A percentile compares a stretch with the other conserved stretches of the same genome.
Conservation (phyloP, 2,329 filamentous ascomycete genomes). For the Neonectria coccinea region DNA sequence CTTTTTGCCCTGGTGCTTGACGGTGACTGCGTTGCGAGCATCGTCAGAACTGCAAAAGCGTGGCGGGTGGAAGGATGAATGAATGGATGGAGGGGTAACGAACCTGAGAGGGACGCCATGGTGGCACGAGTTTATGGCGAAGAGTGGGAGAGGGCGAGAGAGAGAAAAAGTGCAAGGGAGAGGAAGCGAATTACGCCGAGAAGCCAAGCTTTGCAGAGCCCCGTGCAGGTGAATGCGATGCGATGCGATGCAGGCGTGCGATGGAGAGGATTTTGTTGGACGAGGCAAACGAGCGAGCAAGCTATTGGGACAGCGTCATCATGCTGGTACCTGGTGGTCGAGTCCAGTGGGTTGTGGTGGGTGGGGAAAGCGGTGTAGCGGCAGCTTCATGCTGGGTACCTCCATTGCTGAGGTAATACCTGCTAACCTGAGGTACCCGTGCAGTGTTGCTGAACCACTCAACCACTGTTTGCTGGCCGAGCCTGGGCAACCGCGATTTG, state of each 20-base stretch:
- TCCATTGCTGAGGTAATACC: background rate
- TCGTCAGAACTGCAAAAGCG: constrained; percentile 33
- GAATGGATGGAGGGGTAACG: constrained; percentile 43
- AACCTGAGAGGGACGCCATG: constrained; percentile 69
- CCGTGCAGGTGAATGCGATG: constrained; percentile 19
- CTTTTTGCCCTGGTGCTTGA: constrained; percentile 96
- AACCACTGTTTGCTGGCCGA: background rate
- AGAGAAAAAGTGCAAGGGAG: background rate
- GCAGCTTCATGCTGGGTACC: constrained; percentile 15
- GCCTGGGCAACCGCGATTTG: background rate
- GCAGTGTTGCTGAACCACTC: no score
- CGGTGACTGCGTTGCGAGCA: constrained; percentile 71
- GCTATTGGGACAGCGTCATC: constrained; percentile 45
- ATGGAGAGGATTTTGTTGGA: constrained; percentile 17
- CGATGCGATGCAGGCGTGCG: constrained; percentile 23
- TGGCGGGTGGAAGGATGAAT: background rate
- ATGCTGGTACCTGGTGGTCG: constrained; percentile 48
- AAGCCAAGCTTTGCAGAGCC: constrained; percentile 17
- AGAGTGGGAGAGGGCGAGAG: background rate
- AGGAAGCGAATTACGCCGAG: constrained; percentile 1
- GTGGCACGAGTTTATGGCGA: constrained; percentile 38
- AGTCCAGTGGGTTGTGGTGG: constrained; percentile 19
- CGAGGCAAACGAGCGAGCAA: constrained; percentile 10
- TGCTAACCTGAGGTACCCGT: background rate
- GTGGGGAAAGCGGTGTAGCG: constrained; percentile 46